These are phyloP conservation scores for Aspergillus fructus DNA, from an alignment of 2,329 filamentous ascomycete genomes.

Conservation along the genomic window DNA sequence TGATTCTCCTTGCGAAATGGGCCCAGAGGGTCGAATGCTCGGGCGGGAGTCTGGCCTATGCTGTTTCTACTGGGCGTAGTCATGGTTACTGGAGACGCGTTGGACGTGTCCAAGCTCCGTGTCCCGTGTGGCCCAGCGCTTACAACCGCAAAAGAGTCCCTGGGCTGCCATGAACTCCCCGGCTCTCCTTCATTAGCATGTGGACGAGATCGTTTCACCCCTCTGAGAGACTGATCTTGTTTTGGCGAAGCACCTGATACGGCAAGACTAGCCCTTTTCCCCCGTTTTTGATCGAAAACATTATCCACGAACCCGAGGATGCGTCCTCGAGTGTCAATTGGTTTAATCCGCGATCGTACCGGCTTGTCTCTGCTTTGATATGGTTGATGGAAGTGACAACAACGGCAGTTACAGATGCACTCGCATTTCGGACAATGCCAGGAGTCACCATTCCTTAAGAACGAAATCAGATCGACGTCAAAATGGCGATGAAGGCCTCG, in stretches of 20 bases:
- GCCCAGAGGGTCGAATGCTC: background rate
- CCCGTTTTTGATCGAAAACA: conserved; percentile 38
- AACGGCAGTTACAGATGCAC: conserved; percentile 36
- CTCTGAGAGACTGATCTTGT: background rate
- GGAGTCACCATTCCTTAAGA: conserved; percentile 28
- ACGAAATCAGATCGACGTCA: conserved; percentile 31
- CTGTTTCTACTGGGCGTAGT: background rate
- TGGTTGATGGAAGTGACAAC: conserved; percentile 34
- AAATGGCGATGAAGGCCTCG: conserved; percentile 38
- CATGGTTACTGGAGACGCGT: background rate
- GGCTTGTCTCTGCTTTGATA: conserved; percentile 37
- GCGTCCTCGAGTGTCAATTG: conserved; percentile 33
- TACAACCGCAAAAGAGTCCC: background rate
- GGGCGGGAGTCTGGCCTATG: background rate
- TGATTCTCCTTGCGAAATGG: conserved; percentile 16
- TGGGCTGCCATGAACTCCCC: background rate
- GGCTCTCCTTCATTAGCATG: background rate
- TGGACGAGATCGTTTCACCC: conserved; percentile 11
- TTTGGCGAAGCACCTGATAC: conserved; percentile 7
- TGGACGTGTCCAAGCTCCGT: background rate
- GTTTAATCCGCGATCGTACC: conserved; percentile 32
- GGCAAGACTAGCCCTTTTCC: conserved; percentile 16
- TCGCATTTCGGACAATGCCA: conserved; percentile 37
- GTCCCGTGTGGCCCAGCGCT: background rate
- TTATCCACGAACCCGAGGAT: conserved; percentile 38